phyloP scores from a whole-genome alignment of 768 basidiomycete species.

The Boletus rubropictus region DNA sequence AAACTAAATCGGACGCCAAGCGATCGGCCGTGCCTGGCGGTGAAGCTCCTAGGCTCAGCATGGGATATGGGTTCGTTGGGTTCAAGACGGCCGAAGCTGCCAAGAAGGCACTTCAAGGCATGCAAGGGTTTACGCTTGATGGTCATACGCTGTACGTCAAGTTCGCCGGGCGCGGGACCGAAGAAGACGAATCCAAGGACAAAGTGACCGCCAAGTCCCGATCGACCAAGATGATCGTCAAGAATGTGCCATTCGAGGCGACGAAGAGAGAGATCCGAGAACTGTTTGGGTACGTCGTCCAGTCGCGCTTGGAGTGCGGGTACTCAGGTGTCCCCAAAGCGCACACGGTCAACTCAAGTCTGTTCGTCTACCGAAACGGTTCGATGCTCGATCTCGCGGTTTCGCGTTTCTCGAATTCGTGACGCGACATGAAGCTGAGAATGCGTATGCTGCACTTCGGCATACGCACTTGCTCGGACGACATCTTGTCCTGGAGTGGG shows the following conservation, averaged over 20 bases:
- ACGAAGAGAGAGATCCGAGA: slow-evolving; percentile 88
- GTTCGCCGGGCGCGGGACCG: slow-evolving; percentile 77
- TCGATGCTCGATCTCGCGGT: slow-evolving; percentile 82
- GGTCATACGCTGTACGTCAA: slow-evolving; percentile 80
- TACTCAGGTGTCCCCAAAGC: slow-evolving; percentile 35
- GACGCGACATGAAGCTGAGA: slow-evolving; percentile 83
- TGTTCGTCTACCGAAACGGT: slow-evolving; percentile 86
- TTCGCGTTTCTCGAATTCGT: slow-evolving; percentile 97
- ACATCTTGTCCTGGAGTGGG: slow-evolving; percentile 95
- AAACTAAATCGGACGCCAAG: slow-evolving; percentile 87
- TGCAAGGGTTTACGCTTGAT: slow-evolving; percentile 80
- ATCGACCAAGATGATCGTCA: slow-evolving; percentile 94
- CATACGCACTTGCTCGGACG: slow-evolving; percentile 96
- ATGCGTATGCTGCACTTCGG: slow-evolving; percentile 76
- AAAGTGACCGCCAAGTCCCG: slow-evolving; percentile 44
- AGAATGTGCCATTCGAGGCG: slow-evolving; percentile 97
- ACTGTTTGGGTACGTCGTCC: slow-evolving; percentile 70
- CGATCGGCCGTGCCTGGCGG: slow-evolving; percentile 34
- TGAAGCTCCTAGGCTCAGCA: slow-evolving; percentile 59
- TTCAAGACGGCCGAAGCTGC: slow-evolving; percentile 76
- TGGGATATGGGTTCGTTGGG: slow-evolving; percentile 96
- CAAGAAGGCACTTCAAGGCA: slow-evolving; percentile 63
- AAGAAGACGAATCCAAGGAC: slow-evolving; percentile 47
- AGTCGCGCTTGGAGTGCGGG: not conserved
- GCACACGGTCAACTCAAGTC: slow-evolving; percentile 92